These are phyloP conservation scores for Solanum boliviense DNA, from an alignment of 257 asterid genomes.

Conservation along the genomic window DNA sequence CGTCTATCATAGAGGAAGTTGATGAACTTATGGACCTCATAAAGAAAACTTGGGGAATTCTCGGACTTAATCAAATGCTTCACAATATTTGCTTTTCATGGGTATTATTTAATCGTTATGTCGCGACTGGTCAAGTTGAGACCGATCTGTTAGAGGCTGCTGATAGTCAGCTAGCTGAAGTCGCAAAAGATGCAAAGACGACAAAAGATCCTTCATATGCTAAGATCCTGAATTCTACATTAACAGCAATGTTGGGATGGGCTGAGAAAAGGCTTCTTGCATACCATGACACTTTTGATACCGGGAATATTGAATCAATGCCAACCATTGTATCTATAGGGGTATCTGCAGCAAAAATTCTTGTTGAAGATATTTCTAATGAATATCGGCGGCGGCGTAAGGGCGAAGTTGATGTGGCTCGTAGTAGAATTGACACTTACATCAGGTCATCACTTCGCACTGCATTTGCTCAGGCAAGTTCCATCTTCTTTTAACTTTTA, in stretches of 20 bases:
- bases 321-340: constrained; percentile 81
- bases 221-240: constrained; percentile 67
- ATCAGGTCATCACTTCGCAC: constrained; percentile 96
- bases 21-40: constrained; percentile 94
- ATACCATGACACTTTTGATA: constrained; percentile 86
- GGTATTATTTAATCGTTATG: constrained; percentile 83
- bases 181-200: constrained; percentile 78
- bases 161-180: constrained; percentile 74
- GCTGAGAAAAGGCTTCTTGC: constrained; percentile 97
- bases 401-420: constrained; percentile 82
- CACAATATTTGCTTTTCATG: constrained; percentile 89
- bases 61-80: constrained; percentile 78
- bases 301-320: constrained; percentile 72
- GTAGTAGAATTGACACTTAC: constrained; percentile 89
- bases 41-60: constrained; percentile 89
- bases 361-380: constrained; percentile 91
- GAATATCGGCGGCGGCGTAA: constrained; percentile 91
- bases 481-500: neutral
- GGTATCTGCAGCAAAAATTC: constrained; percentile 73
- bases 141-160: constrained; percentile 73
- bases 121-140: constrained; percentile 80
- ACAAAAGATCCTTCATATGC: constrained; percentile 70
- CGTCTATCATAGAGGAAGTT: constrained; percentile 75
- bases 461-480: constrained; percentile 98
- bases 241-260: constrained; percentile 96